Base-by-base conservation (phyloP, 1,284 basidiomycete species). In the Hymenochaete sp. region DNA sequence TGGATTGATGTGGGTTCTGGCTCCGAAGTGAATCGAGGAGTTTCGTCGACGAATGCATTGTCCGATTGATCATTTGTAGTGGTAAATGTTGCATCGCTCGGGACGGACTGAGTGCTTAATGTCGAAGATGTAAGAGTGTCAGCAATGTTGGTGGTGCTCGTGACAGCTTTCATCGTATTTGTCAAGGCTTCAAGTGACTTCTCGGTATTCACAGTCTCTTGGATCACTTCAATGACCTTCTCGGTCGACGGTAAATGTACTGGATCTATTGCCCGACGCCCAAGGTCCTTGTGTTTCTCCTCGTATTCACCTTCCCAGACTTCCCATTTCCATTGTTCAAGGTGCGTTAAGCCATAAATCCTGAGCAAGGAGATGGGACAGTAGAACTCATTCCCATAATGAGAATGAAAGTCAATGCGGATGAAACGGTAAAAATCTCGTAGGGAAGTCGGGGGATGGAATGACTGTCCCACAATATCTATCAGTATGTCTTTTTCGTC, bases 311-410 rank as follows among this genome's bases (percentile, higher is more conserved):
- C 67, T 55, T 83, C 74, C 77, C 83, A 86, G 22, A 77, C 75
- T 50, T 92, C 90, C 80, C 88, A 86, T 56, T 95, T 90, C 77
- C 86, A 97, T 55, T 95, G 83, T 55, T 98, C 95, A 56, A 98
- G 82, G 66, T 98, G 93, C 9, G 93, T 98, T 52, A 97, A 79
- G 2, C 96, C 95, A 55, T 93, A 98, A 1, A 97, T 92, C 25
- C 93, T 82, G 22, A 98, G 73, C 1, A 98, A 76, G 1, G 89
- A 93, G 16, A 98, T 73, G 0, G 95, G 95, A 57, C 95, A 98
- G 61, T 95, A 98, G 65, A 86, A 98, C 63, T 98, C 96, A 56
- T 79, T 86, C 14, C 93, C 91, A 56, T 96, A 98, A 60, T 93
- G 86, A 0, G 91, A 86, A 41, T 86, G 77, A 60, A 99, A 97